These are phyloP conservation scores for Herpetospermum pedunculosum DNA, from an alignment of 306 rosid species.

Conservation along the genomic window DNA sequence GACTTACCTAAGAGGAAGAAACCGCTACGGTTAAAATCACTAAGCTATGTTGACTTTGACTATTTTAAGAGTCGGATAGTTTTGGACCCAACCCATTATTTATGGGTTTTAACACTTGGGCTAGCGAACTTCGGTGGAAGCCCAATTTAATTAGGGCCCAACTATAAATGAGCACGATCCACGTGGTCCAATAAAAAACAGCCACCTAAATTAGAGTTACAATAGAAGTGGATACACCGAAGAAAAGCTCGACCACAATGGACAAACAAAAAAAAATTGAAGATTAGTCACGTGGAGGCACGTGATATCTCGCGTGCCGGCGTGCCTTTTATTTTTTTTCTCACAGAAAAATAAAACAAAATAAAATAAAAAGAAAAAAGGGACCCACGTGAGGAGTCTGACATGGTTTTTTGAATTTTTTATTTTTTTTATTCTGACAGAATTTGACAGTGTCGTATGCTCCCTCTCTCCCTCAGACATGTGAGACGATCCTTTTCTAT, in stretches of 20 bases:
- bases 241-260: background rate
- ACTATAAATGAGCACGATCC: background rate
- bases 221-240: background rate
- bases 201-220: background rate
- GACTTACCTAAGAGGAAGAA: no score
- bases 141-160: background rate
- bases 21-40: no score
- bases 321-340: conserved; percentile 55
- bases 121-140: background rate
- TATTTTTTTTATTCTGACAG: conserved; percentile 9
- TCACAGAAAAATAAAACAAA: conserved; percentile 14
- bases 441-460: conserved; percentile 14
- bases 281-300: conserved; percentile 51
- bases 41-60: no score
- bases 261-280: conserved; percentile 6
- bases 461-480: conserved; percentile 16
- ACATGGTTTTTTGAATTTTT: conserved; percentile 4
- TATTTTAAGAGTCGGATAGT: no score
- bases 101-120: background rate
- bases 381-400: conserved; percentile 46
- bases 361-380: background rate
- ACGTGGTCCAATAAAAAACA: background rate
- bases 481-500: background rate
- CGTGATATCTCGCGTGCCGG: conserved; percentile 76
- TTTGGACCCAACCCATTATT: background rate